Base-by-base conservation (phyloP, 1,284 basidiomycete species). In the Athelia sp. region DNA sequence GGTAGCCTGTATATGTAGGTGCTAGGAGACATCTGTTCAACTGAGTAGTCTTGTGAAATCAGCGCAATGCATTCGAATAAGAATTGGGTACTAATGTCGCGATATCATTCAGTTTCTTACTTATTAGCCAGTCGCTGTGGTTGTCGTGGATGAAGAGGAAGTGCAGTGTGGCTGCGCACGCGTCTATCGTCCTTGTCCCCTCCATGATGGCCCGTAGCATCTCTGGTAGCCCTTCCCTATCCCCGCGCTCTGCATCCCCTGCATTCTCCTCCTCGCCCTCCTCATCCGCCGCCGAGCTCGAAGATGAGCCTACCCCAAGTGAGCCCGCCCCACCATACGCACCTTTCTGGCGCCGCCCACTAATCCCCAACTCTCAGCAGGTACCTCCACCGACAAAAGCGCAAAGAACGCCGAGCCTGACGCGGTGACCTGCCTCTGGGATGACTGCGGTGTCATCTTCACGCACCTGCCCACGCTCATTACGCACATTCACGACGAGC, bases 401-500 rank as follows among this genome's bases (percentile, higher is more conserved):
- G 47, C 48, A 22, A 70, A 72, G 32, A 40, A 40, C 19, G 36
- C 36, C 19, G 36, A 44, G 14, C 19, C 43, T 4, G 83, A 84
- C 56, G 77, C 72, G 24, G 80, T 79, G 47, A 82, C 77, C 32
- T 92, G 89, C 63, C 77, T 79, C 48, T 92, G 89, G 89, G 84
- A 86, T 48, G 84, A 84, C 55, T 92, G 90, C 61, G 84, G 85
- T 2, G 63, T 73, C 53, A 75, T 82, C 3, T 92, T 86, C 61
- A 80, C 75, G 14, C 79, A 87, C 58, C 70, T 91, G 11, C 79
- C 79, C 21, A 80, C 81, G 1, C 74, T 92, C 52, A 87, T 92
- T 54, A 81, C 83, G 13, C 89, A 93, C 59, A 81, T 93, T 44
- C 88, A 90, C 58, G 74, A 81, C 52, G 87, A 78, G 38, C 90